Base-by-base conservation (phyloP, 306 rosid genomes). In the Vigna mungo region DNA sequence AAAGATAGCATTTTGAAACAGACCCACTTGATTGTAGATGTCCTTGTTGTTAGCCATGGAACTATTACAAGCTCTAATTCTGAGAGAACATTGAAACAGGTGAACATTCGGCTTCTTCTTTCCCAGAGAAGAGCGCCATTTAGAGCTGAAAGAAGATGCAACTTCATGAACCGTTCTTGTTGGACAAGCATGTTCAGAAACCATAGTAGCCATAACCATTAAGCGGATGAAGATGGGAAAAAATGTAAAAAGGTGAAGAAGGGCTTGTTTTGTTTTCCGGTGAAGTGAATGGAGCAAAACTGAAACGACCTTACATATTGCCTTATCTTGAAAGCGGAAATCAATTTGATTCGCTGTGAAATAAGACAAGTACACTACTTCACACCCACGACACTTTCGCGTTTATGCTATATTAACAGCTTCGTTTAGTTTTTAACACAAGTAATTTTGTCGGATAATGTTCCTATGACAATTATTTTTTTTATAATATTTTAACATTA, bases 11-110 rank as follows among this genome's bases (percentile, higher is more conserved):
- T 73, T 46, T 49, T 68, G 80, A 71, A 78, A 58, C 85, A 72
- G 75, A 92, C 97, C 96, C 81, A 92, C 90, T 86, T 88, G 96
- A 55, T 89, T 81, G 89, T 77, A 85, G 90, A 84, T 86, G 49
- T 82, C 82, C 68, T 84, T 75, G 27, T 85, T 82, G 86, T 83
- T 88, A 41, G 81, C 65, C 74, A 77, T 60, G 77, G 87, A 82
- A 54, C 12, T 41, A 41, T 64, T 72, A 17, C 86, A 91, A 82
- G 92, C 96, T 80, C 85, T 84, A 52, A 87, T 30, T 76, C 80
- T 69, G 72, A 79, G 56, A 56, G 79, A 76, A 72, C 61, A 56
- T 0, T 53, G 58, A 65, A 64, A 49, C 51, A 78, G 43, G 25
- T 12, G 78, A 84, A 76, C 13, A 53, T 30, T 70, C 3, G 78